phyloP scores from a whole-genome alignment of 1,284 basidiomycete species.

The Ustilago curta region DNA sequence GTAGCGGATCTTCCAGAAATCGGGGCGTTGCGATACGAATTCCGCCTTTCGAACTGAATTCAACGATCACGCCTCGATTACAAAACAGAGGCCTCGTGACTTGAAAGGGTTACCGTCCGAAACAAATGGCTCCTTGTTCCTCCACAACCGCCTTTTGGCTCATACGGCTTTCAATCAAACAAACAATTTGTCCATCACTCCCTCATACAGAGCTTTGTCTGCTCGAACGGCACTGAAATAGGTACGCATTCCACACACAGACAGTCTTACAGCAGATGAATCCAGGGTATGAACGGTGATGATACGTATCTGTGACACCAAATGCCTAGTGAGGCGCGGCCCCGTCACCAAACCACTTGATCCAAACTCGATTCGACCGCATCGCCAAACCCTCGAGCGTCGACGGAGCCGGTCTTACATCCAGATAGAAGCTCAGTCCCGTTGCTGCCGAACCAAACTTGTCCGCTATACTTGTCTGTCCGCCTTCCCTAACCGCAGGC shows the following conservation, averaged over 20 bases:
- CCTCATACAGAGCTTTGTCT: too few species aligned
- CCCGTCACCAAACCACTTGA: slow-evolving; percentile 37
- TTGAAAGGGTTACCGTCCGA: neutral
- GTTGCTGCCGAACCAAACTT: slow-evolving; percentile 26
- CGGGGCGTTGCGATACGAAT: neutral
- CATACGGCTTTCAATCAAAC: neutral
- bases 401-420: slow-evolving; percentile 92
- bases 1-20: neutral
- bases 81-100: slow-evolving; percentile 1
- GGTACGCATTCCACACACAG: neutral
- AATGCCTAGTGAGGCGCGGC: slow-evolving; percentile 18
- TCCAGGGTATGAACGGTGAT: neutral
- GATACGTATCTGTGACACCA: too few species aligned
- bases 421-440: slow-evolving; percentile 82
- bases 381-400: slow-evolving; percentile 88
- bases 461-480: slow-evolving; percentile 11
- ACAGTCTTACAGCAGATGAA: neutral
- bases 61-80: slow-evolving; percentile 18
- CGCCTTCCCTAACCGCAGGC: slow-evolving; percentile 61
- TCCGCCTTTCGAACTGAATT: neutral
- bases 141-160: neutral
- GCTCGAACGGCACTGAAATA: neutral
- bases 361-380: slow-evolving; percentile 70
- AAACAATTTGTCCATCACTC: too few species aligned
- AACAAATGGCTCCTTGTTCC: neutral